A percentile compares a stretch with the other conserved stretches of the same genome.
Conservation (phyloP, 2,329 filamentous ascomycete genomes). For the Verticillium tricorpus region DNA sequence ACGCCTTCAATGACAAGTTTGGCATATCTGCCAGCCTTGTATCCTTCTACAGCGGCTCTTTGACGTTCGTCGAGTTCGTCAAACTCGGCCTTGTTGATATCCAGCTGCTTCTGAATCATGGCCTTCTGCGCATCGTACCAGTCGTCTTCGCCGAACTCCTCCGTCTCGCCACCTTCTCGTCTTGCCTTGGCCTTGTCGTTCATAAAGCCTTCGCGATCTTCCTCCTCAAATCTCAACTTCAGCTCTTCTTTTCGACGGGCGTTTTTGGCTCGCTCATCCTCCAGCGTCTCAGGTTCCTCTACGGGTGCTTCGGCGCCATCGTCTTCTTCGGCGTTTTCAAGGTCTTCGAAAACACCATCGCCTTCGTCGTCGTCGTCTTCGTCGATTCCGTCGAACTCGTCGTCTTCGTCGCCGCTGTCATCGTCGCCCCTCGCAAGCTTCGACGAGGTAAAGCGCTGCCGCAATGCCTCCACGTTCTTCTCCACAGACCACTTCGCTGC, state of each 20-base stretch:
- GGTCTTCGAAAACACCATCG: conserved; percentile 58
- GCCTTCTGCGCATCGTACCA: conserved; percentile 99
- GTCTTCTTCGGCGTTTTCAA: conserved; percentile 67
- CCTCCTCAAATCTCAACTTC: conserved; percentile 90
- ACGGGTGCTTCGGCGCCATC: conserved; percentile 32
- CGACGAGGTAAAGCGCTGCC: conserved; percentile 69
- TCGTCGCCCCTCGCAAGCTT: conserved; percentile 37
- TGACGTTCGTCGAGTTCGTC: conserved; percentile 81
- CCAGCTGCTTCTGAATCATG: conserved; percentile 86
- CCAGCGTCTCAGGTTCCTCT: conserved; percentile 51
- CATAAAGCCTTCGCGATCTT: conserved; percentile 92
- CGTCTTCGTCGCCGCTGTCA: conserved; percentile 47
- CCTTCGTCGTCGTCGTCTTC: conserved; percentile 47
- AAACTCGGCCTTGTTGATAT: conserved; percentile 95
- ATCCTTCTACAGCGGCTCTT: conserved; percentile 80
- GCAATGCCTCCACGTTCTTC: conserved; percentile 70
- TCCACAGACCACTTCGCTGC: conserved; percentile 81
- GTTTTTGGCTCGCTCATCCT: conserved; percentile 85
- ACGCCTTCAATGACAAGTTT: conserved; percentile 86
- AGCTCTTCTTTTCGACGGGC: conserved; percentile 91
- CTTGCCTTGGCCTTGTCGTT: conserved; percentile 81
- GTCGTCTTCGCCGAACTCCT: conserved; percentile 93
- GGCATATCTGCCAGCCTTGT: conserved; percentile 87
- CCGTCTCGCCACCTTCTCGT: conserved; percentile 60
- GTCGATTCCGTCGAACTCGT: conserved; percentile 45